Evolutionary conservation across 2,329 filamentous ascomycete genomes (phyloP).

Genomic region (Trichoderma cornu-damae): DNA sequence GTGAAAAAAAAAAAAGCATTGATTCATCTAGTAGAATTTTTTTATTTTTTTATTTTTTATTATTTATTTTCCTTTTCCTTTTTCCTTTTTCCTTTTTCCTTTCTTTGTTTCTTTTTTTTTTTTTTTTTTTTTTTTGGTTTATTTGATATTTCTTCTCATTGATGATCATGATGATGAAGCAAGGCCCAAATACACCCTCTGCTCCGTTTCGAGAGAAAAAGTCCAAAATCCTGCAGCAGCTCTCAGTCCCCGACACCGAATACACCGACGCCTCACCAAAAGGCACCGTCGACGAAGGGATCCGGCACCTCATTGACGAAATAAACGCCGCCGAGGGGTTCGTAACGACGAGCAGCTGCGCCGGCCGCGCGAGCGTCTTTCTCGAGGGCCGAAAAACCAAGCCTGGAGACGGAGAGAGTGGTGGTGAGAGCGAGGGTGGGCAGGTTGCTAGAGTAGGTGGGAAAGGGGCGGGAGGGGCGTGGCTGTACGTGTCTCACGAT

Average conservation of each 20-base stretch:
- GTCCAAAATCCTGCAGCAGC: constrained; percentile 62
- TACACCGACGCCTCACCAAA: constrained; percentile 87
- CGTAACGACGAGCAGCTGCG: constrained; percentile 91
- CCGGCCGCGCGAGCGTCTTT: constrained; percentile 81
- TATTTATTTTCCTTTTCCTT: too few species aligned
- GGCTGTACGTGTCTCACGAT: constrained; percentile 86
- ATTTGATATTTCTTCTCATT: too few species aligned
- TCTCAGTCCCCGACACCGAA: constrained; percentile 61
- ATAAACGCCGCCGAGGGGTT: constrained; percentile 71
- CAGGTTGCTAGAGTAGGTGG: constrained; percentile 63
- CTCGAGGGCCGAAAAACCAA: constrained; percentile 63
- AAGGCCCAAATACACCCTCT: background rate
- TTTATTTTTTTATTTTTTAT: too few species aligned
- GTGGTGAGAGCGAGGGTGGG: constrained; percentile 20
- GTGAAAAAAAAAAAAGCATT: too few species aligned
- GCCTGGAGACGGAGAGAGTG: constrained; percentile 13
- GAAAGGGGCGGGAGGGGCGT: constrained; percentile 77
- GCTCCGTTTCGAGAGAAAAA: constrained; percentile 46
- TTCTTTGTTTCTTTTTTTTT: background rate
- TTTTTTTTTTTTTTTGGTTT: background rate
- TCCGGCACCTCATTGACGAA: constrained; percentile 69
- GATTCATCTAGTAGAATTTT: background rate
- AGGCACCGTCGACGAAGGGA: constrained; percentile 74
- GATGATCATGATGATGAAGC: too few species aligned
- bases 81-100: too few species aligned